Base-by-base conservation (phyloP, 257 asterid species). In the Henckelia pumila region DNA sequence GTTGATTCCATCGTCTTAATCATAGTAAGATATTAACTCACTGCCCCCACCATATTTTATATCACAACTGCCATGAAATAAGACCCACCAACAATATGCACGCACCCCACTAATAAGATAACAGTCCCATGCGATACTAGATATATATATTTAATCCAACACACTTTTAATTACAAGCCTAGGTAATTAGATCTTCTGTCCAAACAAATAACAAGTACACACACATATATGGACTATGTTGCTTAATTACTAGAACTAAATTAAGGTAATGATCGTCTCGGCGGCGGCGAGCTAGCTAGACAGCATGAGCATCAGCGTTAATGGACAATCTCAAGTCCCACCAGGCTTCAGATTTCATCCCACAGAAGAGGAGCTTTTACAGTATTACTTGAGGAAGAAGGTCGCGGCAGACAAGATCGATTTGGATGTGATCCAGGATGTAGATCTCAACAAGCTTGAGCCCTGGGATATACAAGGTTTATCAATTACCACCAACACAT, bases 391-490 rank as follows among this genome's bases (percentile, higher is more conserved):
- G 72, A 82, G 75, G 77, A 86, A 86, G 72, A 86, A 86, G 66
- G 78, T 83, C 50, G 79, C 70, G 7, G 64, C 37, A 0, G 80
- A 80, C 74, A 80, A 73, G 75, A 81, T 83, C 35, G 93, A 86
- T 69, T 75, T 86, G 75, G 89, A 86, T 66, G 88, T 84, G 3
- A 83, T 86, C 61, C 80, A 68, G 70, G 89, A 83, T 71, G 88
- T 86, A 47, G 93, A 86, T 78, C 93, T 86, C 67, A 83, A 86
- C 80, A 83, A 86, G 74, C 89, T 83, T 28, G 93, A 86, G 77
- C 89, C 93, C 0, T 86, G 89, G 93, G 93, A 86, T 33, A 86
- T 86, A 23, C 88, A 84, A 84, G 93, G 88, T 82, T n/a, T 14
- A 17, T 17, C 28, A 8, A 8, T 28, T 66, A 6, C 3, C 5